Base-by-base conservation (phyloP, 1,139 yeast genomes). In the Groenewaldozyma auringiensis region DNA sequence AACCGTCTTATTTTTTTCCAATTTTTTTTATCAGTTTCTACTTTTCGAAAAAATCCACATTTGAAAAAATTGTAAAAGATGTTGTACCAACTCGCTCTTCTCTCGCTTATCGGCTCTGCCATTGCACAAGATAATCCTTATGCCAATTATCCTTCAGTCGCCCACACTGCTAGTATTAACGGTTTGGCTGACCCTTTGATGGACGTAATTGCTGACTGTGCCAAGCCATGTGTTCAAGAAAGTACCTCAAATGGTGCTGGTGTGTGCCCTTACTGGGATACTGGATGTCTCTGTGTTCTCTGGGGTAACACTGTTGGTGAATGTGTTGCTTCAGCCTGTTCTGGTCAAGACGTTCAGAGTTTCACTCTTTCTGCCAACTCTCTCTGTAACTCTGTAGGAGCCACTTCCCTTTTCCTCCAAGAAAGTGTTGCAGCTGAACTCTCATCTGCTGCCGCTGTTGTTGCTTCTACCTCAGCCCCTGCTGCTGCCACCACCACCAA, bases 221-320 rank as follows among this genome's bases (percentile, higher is more conserved):
- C 78, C 40, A 56, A 67, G 53, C 56, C 56, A 61, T 52, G 55
- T 40, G 55, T 52, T 9, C 37, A 38, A 34, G 42, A 32, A 13
- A 33, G 27, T 35, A 43, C 52, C 21, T 46, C 48, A 21, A 49
- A 42, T 42, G 16, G 20, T 17, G 40, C 35, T 17, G 21, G 14
- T 22, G 50, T 53, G 4, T 73, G 78, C 55, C 78, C 78, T 41
- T 72, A 72, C 64, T 73, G 78, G 78, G 78, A 73, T 53, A 70
- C 78, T 27, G 78, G 78, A 3, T 73, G 78, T 56, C 66, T 73
- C 54, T 73, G 78, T 40, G 75, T 72, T 18, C 73, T 74, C 75
- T 69, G 73, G 16, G 68, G 64, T 51, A 73, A 74, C 74, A 62
- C 70, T 33, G 75, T 74, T 18, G 78, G 70, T 27, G 63, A 66